Conservation (phyloP, 805 yeast species). For the Wickerhamiella qilinensis region DNA sequence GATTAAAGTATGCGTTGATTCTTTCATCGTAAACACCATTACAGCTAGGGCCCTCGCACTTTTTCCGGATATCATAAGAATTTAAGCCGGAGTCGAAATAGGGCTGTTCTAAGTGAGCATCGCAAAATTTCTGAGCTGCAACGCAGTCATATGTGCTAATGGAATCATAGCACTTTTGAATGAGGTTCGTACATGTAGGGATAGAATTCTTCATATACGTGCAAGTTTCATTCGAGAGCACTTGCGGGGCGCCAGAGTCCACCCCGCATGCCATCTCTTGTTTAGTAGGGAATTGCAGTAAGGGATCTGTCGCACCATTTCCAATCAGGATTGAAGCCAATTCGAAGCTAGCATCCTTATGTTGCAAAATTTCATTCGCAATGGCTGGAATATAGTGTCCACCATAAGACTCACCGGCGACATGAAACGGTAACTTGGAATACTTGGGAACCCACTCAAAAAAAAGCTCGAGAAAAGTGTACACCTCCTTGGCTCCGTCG, state of each 20-base stretch:
- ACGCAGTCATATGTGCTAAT: slow-evolving; percentile 72
- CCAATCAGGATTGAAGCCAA: slow-evolving; percentile 77
- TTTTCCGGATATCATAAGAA: slow-evolving; percentile 69
- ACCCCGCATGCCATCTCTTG: slow-evolving; percentile 91
- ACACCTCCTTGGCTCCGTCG: slow-evolving; percentile 82
- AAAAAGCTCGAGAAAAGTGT: slow-evolving; percentile 71
- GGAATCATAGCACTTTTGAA: slow-evolving; percentile 61
- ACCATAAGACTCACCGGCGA: slow-evolving; percentile 90
- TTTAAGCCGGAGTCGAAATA: slow-evolving; percentile 68
- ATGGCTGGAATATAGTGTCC: slow-evolving; percentile 92
- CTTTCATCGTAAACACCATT: slow-evolving; percentile 58
- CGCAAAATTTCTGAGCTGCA: slow-evolving; percentile 85
- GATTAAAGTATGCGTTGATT: slow-evolving; percentile 61
- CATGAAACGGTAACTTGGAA: slow-evolving; percentile 48
- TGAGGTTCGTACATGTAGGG: slow-evolving; percentile 64
- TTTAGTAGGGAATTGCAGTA: slow-evolving; percentile 64
- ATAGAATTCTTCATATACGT: slow-evolving; percentile 46
- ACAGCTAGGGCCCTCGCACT: slow-evolving; percentile 7
- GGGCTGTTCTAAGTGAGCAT: slow-evolving; percentile 57
- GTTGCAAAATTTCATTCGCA: slow-evolving; percentile 38
- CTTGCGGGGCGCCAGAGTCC: slow-evolving; percentile 77
- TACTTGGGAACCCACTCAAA: slow-evolving; percentile 78
- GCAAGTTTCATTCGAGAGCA: slow-evolving; percentile 67
- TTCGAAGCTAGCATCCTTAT: slow-evolving; percentile 52
- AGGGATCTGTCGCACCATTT: slow-evolving; percentile 83